Percentiles rank a stretch among this genome's conserved stretches.
phyloP scores from a whole-genome alignment of 352 stramenopile genomes.

The Globisporangium irregulare region DNA sequence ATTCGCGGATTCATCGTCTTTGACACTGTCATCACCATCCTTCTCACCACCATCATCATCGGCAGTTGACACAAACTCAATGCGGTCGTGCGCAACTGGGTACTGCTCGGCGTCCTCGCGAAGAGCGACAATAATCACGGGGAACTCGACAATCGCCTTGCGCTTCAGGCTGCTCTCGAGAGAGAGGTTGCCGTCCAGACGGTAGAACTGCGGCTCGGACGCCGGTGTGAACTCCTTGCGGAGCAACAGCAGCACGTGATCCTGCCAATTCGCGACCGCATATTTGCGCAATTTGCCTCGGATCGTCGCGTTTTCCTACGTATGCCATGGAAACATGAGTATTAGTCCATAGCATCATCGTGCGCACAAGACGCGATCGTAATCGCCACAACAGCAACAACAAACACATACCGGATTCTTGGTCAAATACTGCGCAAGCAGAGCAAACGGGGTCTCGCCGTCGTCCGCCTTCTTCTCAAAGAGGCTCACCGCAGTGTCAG shows the following conservation, averaged over 20 bases:
- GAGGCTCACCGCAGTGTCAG: constrained; percentile 43
- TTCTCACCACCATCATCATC: constrained; percentile 1
- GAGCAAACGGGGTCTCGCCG: constrained; percentile 41
- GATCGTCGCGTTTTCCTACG: constrained; percentile 64
- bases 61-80: constrained; percentile 43
- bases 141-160: constrained; percentile 80
- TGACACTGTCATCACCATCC: constrained; percentile 10
- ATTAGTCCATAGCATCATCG: background rate
- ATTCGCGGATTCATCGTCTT: background rate
- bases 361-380: background rate
- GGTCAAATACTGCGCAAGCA: constrained; percentile 63
- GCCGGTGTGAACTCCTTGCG: constrained; percentile 77
- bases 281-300: constrained; percentile 75
- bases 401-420: constrained; percentile 41
- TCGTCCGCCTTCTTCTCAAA: constrained; percentile 55
- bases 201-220: constrained; percentile 70
- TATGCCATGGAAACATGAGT: background rate
- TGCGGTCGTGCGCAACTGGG: constrained; percentile 56
- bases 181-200: constrained; percentile 51
- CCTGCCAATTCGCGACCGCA: constrained; percentile 45
- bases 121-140: constrained; percentile 60
- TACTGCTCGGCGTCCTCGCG: constrained; percentile 48
- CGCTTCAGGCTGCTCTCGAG: constrained; percentile 75
- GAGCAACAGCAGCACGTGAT: constrained; percentile 57
- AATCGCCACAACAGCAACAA: too few relatives aligned